phyloP scores from a whole-genome alignment of 2,329 filamentous ascomycete genomes.

The Huntiella moniliformis region DNA sequence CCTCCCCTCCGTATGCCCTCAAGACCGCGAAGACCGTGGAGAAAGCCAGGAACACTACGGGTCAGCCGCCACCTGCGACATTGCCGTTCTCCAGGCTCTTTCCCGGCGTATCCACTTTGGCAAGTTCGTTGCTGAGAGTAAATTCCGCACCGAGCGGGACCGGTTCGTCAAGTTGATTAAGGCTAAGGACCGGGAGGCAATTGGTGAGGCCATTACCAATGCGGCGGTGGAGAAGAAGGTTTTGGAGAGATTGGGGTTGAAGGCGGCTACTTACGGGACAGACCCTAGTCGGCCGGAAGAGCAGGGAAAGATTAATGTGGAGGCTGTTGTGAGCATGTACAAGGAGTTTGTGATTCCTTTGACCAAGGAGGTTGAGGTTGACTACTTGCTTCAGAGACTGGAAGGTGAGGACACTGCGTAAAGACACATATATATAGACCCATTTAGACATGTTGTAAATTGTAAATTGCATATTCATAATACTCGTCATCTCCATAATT shows the following conservation, averaged over 20 bases:
- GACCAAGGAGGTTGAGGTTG: conserved; percentile 96
- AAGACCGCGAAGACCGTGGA: conserved; percentile 59
- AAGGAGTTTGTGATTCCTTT: conserved; percentile 84
- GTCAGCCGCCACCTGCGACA: conserved; percentile 77
- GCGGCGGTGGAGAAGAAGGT: conserved; percentile 78
- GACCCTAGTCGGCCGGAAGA: conserved; percentile 52
- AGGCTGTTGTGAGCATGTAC: conserved; percentile 83
- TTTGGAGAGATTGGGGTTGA: conserved; percentile 65
- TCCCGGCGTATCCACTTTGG: conserved; percentile 90
- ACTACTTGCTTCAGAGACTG: conserved; percentile 90
- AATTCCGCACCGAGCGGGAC: conserved; percentile 71
- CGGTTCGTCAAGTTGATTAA: conserved; percentile 68
- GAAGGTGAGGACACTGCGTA: conserved; percentile 20
- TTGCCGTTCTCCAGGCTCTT: conserved; percentile 72
- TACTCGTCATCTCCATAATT: neutral
- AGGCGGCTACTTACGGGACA: conserved; percentile 83
- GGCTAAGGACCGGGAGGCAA: conserved; percentile 57
- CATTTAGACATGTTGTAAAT: neutral
- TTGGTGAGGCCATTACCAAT: conserved; percentile 83
- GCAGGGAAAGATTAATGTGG: conserved; percentile 71
- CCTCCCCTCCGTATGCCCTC: conserved; percentile 64
- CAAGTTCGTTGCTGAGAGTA: conserved; percentile 93
- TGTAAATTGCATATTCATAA: neutral
- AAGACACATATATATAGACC: neutral
- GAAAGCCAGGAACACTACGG: conserved; percentile 91